Evolutionary conservation across 192 early-diverging fungal genomes (phyloP).

Genomic region (Diversispora epigaea): DNA sequence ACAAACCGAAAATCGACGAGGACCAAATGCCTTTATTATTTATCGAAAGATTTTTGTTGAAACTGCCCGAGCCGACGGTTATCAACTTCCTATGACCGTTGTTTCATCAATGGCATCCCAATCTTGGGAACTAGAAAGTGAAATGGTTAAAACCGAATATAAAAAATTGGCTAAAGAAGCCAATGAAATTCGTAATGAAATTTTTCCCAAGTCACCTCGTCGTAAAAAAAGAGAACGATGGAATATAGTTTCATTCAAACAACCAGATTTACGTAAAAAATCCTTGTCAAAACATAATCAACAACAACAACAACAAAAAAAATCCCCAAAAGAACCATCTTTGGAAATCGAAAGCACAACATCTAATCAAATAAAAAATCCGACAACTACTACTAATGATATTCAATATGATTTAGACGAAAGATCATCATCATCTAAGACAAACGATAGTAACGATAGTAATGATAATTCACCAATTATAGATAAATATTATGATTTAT

Average conservation of each 20-base stretch:
- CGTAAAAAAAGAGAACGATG: conserved; percentile 8
- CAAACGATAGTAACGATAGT: too few species aligned
- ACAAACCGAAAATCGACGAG: neutral
- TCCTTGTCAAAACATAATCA: too few species aligned
- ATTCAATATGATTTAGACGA: too few species aligned
- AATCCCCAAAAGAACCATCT: too few species aligned
- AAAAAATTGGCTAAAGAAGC: conserved; percentile 11
- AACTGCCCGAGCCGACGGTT: neutral
- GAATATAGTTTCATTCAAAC: neutral
- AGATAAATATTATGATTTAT: too few species aligned
- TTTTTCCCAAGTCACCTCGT: neutral
- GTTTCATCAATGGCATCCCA: conserved; percentile 24
- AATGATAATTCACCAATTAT: too few species aligned
- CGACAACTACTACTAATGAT: too few species aligned
- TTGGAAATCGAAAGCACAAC: too few species aligned
- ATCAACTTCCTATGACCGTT: conserved; percentile 17
- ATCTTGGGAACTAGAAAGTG: neutral
- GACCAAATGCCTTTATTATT: conserved; percentile 19
- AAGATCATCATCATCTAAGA: too few species aligned
- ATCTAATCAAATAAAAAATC: too few species aligned
- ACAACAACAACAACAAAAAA: too few species aligned
- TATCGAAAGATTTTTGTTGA: neutral
- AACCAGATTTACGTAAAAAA: neutral
- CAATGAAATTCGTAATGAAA: neutral
- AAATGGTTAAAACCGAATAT: neutral